Percentiles rank a stretch among this genome's conserved stretches.
Evolutionary conservation across 257 asterid genomes (phyloP).

Genomic region (Ilex asprella): DNA sequence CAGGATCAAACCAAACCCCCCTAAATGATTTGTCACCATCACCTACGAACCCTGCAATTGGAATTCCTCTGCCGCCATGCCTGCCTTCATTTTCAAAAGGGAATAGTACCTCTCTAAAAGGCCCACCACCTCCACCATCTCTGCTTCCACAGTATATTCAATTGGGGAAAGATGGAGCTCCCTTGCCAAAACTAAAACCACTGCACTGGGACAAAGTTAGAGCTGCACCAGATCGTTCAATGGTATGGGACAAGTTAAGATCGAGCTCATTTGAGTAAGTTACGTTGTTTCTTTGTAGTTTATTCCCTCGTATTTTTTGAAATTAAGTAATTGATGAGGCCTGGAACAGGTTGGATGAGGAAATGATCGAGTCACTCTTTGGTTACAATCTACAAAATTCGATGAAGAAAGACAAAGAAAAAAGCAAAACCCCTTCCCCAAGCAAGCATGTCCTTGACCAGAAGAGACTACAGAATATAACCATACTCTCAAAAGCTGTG

Average conservation of each 20-base stretch:
- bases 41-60: conserved; percentile 19
- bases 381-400: conserved; percentile 76
- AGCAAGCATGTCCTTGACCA: conserved; percentile 88
- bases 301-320: conserved; percentile 12
- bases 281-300: background rate
- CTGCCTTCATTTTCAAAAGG: conserved; percentile 47
- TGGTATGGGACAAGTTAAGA: conserved; percentile 92
- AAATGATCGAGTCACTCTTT: conserved; percentile 86
- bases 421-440: conserved; percentile 81
- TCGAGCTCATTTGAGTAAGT: conserved; percentile 92
- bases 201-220: conserved; percentile 98
- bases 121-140: conserved; percentile 72
- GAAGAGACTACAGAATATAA: conserved; percentile 87
- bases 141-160: conserved; percentile 30
- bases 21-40: conserved; percentile 13
- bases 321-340: conserved; percentile 1
- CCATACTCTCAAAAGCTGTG: conserved; percentile 85
- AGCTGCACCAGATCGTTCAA: conserved; percentile 79
- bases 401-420: conserved; percentile 50
- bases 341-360: conserved; percentile 77
- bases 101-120: conserved; percentile 12
- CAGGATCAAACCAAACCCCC: conserved; percentile 14
- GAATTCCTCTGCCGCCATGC: conserved; percentile 51
- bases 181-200: conserved; percentile 80
- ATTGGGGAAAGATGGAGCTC: conserved; percentile 66